Conservation (phyloP, 306 rosid genomes). For the Carpinus viminea region DNA sequence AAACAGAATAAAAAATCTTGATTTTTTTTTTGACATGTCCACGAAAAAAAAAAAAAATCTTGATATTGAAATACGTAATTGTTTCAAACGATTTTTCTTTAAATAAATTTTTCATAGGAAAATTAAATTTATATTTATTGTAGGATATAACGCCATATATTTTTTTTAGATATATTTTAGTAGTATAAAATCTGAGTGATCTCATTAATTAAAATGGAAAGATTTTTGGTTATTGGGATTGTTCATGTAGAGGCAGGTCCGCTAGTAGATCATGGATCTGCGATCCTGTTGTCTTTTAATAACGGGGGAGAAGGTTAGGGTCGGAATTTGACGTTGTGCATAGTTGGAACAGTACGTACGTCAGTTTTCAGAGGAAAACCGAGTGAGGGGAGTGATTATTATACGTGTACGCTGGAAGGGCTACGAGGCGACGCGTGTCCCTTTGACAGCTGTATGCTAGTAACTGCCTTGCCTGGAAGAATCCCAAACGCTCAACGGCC, state of each 20-base stretch:
- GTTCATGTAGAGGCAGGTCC: not conserved
- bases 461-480: constrained; percentile 55
- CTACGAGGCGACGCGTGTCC: constrained; percentile 54
- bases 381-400: constrained; percentile 22
- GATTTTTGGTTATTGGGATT: constrained; percentile 8
- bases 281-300: not conserved
- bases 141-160: no score
- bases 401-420: constrained; percentile 44
- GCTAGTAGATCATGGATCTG: not conserved
- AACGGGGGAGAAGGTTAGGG: not conserved
- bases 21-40: no score
- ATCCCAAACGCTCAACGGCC: constrained; percentile 41
- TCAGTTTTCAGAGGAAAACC: not conserved
- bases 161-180: no score
- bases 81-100: no score
- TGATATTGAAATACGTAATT: no score
- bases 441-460: constrained; percentile 53
- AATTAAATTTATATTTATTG: no score
- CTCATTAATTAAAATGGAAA: not conserved
- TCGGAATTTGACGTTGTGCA: constrained; percentile 11
- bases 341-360: constrained; percentile 9
- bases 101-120: no score
- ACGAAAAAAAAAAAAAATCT: no score
- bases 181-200: not conserved
- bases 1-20: no score